These are phyloP conservation scores for Teunomyces gatunensis DNA, from an alignment of 805 yeast species.

Conservation along the genomic window DNA sequence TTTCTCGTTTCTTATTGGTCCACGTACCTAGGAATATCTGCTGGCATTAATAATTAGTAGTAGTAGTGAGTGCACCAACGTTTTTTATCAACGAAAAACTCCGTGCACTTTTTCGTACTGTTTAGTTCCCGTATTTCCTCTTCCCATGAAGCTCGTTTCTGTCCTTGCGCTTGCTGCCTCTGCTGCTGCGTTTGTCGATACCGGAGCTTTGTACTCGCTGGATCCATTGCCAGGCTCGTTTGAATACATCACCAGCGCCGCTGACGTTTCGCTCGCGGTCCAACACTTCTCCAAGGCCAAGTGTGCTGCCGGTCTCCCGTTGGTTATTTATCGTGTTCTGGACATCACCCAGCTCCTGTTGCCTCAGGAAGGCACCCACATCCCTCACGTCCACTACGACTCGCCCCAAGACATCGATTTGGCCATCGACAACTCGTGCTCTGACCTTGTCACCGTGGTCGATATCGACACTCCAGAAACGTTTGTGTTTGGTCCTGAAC, in stretches of 20 bases:
- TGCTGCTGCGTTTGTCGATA: slow-evolving; percentile 22
- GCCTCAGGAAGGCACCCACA: slow-evolving; percentile 8
- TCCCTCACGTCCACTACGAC: slow-evolving; percentile 20
- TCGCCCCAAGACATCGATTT: slow-evolving; percentile 17
- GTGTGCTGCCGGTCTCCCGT: slow-evolving; percentile 15
- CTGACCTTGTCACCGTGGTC: slow-evolving; percentile 7
- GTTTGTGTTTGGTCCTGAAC: slow-evolving; percentile 4
- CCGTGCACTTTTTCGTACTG: neutral
- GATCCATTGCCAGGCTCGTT: slow-evolving; percentile 9
- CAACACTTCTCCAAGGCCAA: slow-evolving; percentile 15
- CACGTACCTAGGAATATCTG: slow-evolving; percentile 15
- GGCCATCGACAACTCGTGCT: slow-evolving; percentile 12
- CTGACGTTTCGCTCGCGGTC: slow-evolving; percentile 16
- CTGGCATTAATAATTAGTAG: slow-evolving; percentile 5
- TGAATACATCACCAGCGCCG: slow-evolving; percentile 22
- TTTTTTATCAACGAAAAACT: neutral
- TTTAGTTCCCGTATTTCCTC: neutral
- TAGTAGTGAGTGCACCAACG: neutral
- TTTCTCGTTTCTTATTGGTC: neutral
- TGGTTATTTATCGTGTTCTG: slow-evolving; percentile 26
- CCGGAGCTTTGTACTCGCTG: slow-evolving; percentile 21
- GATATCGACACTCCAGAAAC: slow-evolving; percentile 19
- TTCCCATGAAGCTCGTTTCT: slow-evolving; percentile 9
- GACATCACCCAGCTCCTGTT: neutral
- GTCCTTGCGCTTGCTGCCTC: slow-evolving; percentile 10